These are phyloP conservation scores for Sanguinoderma infundibulare DNA, from an alignment of 1,284 basidiomycete species.

Conservation along the genomic window DNA sequence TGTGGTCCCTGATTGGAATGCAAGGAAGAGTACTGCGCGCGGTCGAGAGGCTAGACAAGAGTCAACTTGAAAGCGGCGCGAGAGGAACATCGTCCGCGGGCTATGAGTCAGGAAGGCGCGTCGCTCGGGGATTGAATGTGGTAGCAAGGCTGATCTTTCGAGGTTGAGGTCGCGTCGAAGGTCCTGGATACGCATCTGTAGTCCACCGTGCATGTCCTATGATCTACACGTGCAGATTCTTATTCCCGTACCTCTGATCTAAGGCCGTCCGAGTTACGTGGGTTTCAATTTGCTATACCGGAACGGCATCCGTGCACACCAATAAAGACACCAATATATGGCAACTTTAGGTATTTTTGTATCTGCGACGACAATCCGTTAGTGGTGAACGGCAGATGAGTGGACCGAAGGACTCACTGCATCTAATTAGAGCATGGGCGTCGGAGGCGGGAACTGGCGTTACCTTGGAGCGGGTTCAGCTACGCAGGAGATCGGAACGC, in stretches of 20 bases:
- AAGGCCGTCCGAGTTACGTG: slow-evolving; percentile 1
- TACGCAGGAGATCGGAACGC: neutral
- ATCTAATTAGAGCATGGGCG: neutral
- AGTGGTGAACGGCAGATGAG: neutral
- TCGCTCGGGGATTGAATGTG: slow-evolving; percentile 14
- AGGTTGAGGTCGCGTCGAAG: slow-evolving; percentile 11
- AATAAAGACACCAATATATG: neutral
- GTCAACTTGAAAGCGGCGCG: slow-evolving; percentile 9
- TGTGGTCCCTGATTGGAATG: slow-evolving; percentile 19
- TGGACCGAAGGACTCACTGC: neutral
- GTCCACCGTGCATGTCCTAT: slow-evolving; percentile 5
- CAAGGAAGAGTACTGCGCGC: slow-evolving; percentile 18
- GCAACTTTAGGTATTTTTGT: neutral
- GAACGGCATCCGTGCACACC: neutral
- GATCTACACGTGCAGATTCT: slow-evolving; percentile 13
- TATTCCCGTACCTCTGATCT: slow-evolving; percentile 3
- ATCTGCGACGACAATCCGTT: neutral
- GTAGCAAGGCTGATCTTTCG: slow-evolving; percentile 14
- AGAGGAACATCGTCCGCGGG: slow-evolving; percentile 8
- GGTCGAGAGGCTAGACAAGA: slow-evolving; percentile 12
- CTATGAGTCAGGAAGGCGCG: slow-evolving; percentile 20
- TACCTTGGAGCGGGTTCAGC: neutral
- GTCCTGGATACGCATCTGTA: slow-evolving; percentile 8
- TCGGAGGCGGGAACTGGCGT: neutral
- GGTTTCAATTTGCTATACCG: slow-evolving; percentile 15